These are phyloP conservation scores for Angomonas desouzai DNA, from an alignment of 208 protist species.

Conservation along the genomic window DNA sequence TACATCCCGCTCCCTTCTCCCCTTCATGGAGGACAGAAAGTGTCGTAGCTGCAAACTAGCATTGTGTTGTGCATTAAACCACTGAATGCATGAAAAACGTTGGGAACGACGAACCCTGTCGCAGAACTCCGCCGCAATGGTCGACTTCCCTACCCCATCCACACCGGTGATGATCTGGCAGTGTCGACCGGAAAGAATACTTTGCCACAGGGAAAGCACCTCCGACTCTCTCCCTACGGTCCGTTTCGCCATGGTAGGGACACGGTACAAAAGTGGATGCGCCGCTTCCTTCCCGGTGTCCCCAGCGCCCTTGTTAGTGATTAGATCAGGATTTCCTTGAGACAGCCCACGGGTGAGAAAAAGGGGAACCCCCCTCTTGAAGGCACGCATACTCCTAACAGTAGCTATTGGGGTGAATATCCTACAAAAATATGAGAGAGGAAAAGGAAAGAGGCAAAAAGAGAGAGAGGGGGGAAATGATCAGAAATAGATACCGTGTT, in stretches of 20 bases:
- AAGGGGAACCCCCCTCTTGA: neutral
- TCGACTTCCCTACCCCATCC: constrained; percentile 86
- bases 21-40: constrained; percentile 74
- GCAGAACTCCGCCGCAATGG: constrained; percentile 81
- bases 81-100: constrained; percentile 86
- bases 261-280: constrained; percentile 71
- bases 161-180: constrained; percentile 65
- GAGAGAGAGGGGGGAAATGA: no score
- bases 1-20: constrained; percentile 70
- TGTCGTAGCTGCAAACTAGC: constrained; percentile 35
- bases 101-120: constrained; percentile 57
- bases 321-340: neutral
- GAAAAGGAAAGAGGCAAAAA: no score
- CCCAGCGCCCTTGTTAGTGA: constrained; percentile 2
- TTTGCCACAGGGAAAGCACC: constrained; percentile 78
- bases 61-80: constrained; percentile 55
- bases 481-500: no score
- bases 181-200: constrained; percentile 58
- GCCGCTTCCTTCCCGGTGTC: constrained; percentile 15
- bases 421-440: no score
- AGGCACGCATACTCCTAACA: neutral
- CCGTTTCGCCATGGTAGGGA: constrained; percentile 42
- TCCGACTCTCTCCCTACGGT: constrained; percentile 62
- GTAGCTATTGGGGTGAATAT: no score
- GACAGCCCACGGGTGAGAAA: neutral